These are phyloP conservation scores for Lodderomyces elongisporus DNA, from an alignment of 1,139 yeast genomes.

Conservation along the genomic window DNA sequence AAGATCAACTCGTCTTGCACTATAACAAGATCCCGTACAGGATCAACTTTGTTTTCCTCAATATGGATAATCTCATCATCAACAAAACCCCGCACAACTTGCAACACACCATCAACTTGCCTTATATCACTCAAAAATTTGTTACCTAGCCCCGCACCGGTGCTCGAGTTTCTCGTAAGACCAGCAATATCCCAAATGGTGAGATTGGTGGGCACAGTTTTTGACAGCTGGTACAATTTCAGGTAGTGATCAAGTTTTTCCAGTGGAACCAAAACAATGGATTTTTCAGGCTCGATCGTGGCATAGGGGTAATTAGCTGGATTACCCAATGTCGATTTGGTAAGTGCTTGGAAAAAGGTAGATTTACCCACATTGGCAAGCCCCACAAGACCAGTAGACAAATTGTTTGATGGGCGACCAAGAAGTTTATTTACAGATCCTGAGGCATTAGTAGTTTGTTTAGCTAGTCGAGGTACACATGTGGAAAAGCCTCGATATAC, in stretches of 20 bases:
- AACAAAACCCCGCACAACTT: slow-evolving; percentile 62
- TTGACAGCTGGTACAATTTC: slow-evolving; percentile 45
- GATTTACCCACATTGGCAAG: slow-evolving; percentile 76
- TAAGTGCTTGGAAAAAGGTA: slow-evolving; percentile 62
- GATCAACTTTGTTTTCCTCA: slow-evolving; percentile 58
- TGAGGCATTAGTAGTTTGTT: slow-evolving; percentile 3
- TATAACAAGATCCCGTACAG: slow-evolving; percentile 60
- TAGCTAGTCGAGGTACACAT: slow-evolving; percentile 5
- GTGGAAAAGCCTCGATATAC: too few relatives aligned
- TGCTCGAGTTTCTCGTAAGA: slow-evolving; percentile 64
- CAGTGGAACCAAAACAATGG: slow-evolving; percentile 55
- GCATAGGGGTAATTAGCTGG: slow-evolving; percentile 83
- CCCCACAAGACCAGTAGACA: slow-evolving; percentile 61
- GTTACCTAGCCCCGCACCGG: slow-evolving; percentile 76
- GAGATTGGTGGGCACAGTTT: slow-evolving; percentile 50
- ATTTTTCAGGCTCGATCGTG: slow-evolving; percentile 70
- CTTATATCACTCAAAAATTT: slow-evolving; percentile 68
- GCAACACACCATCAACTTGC: slow-evolving; percentile 70
- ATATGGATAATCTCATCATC: slow-evolving; percentile 70
- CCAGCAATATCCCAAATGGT: slow-evolving; percentile 74
- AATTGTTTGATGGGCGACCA: slow-evolving; percentile 54
- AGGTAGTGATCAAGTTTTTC: slow-evolving; percentile 41
- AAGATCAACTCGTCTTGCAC: slow-evolving; percentile 70
- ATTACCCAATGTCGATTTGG: slow-evolving; percentile 63
- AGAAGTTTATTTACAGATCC: slow-evolving; percentile 18